Conservation (phyloP, 2,329 filamentous ascomycete species). For the Aspergillus proliferans region DNA sequence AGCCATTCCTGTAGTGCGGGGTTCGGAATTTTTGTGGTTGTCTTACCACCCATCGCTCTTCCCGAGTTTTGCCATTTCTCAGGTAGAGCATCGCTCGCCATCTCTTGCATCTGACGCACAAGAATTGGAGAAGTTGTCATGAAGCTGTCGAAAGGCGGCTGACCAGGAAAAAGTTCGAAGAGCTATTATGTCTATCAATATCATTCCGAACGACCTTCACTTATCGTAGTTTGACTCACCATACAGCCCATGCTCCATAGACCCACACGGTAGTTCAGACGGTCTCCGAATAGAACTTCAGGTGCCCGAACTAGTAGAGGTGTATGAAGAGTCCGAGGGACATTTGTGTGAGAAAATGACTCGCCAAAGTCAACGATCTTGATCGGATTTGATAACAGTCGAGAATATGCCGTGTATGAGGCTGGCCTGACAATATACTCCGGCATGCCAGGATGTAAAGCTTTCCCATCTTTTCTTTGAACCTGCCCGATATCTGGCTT, state of each 20-base stretch:
- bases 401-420: constrained; percentile 2
- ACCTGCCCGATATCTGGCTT: constrained; percentile 21
- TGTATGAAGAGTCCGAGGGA: constrained; percentile 26
- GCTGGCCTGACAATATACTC: constrained; percentile 19
- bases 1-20: constrained; percentile 32
- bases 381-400: constrained; percentile 7
- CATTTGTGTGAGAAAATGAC: constrained; percentile 23
- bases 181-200: constrained; percentile 20
- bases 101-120: constrained; percentile 32
- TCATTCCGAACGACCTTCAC: background rate
- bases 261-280: constrained; percentile 31
- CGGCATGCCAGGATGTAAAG: constrained; percentile 14
- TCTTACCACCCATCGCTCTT: constrained; percentile 17
- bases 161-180: constrained; percentile 35
- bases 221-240: constrained; percentile 17
- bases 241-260: constrained; percentile 35
- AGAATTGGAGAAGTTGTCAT: constrained; percentile 28
- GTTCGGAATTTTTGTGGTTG: constrained; percentile 8
- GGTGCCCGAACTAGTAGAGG: constrained; percentile 31
- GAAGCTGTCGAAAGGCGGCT: constrained; percentile 34
- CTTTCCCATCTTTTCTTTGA: constrained; percentile 15
- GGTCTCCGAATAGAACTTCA: constrained; percentile 34
- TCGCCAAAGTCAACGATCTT: constrained; percentile 37
- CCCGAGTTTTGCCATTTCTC: constrained; percentile 27
- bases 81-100: constrained; percentile 28